phyloP scores from a whole-genome alignment of 75 land plant genomes.

The Chamaecyparis obtusa region DNA sequence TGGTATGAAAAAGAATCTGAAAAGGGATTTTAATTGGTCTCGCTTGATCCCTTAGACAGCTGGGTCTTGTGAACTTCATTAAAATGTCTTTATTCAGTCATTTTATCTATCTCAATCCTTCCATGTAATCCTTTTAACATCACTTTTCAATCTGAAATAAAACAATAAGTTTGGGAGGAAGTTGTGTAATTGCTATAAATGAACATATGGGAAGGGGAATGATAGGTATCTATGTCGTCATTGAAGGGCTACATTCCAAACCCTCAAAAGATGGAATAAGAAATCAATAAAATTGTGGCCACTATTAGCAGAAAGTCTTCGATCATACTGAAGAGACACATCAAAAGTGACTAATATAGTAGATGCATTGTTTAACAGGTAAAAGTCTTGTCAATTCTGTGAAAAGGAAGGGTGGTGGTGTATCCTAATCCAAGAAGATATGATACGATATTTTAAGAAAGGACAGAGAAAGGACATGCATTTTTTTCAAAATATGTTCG shows the following conservation, averaged over 20 bases:
- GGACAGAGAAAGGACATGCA: not conserved
- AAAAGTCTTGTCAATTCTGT: not conserved
- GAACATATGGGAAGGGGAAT: not conserved
- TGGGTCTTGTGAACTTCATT: too few species aligned
- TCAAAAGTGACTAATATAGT: not conserved
- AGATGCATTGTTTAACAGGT: not conserved
- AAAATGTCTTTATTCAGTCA: too few species aligned
- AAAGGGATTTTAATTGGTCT: too few species aligned
- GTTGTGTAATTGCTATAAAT: too few species aligned
- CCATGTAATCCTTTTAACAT: not conserved
- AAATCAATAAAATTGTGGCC: not conserved
- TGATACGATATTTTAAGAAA: not conserved
- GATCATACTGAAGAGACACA: not conserved
- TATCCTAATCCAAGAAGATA: not conserved
- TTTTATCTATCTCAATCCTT: not conserved
- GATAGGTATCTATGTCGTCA: not conserved
- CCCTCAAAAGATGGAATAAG: not conserved
- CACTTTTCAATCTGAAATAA: not conserved
- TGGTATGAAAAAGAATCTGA: too few species aligned
- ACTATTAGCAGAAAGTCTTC: not conserved
- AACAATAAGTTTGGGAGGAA: too few species aligned
- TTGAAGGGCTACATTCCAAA: not conserved
- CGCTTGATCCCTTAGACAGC: too few species aligned
- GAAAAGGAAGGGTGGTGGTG: not conserved
- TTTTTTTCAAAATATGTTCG: not conserved